A percentile compares a stretch with the other conserved stretches of the same genome.
Conservation (phyloP, 2,329 filamentous ascomycete genomes). For the Talaromyces sp. region DNA sequence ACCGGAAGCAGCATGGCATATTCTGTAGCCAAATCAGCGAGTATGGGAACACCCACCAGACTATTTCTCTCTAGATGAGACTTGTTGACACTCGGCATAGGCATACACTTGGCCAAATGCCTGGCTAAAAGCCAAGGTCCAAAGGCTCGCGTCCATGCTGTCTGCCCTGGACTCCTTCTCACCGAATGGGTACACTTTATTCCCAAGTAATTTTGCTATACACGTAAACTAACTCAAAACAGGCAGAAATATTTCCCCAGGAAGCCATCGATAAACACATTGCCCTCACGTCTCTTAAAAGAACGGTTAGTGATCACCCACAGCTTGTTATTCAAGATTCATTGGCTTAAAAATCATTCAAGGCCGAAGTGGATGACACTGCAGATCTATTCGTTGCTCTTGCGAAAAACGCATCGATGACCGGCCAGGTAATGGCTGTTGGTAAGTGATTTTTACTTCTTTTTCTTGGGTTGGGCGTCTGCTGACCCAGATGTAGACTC, state of each 20-base stretch:
- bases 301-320: conserved; percentile 38
- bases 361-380: conserved; percentile 41
- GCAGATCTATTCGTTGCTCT: conserved; percentile 37
- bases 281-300: conserved; percentile 57
- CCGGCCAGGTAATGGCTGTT: conserved; percentile 40
- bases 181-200: conserved; percentile 58
- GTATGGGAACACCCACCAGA: conserved; percentile 25
- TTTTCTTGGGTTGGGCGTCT: neutral
- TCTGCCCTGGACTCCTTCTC: conserved; percentile 60
- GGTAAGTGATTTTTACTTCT: conserved; percentile 25
- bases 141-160: conserved; percentile 61
- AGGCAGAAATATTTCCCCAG: conserved; percentile 54
- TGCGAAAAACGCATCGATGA: conserved; percentile 44
- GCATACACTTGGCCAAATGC: conserved; percentile 62
- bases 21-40: conserved; percentile 71
- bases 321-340: neutral
- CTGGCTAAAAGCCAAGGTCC: conserved; percentile 59
- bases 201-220: neutral
- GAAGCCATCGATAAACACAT: conserved; percentile 54
- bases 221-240: neutral
- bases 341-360: neutral
- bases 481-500: neutral
- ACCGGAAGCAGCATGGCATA: conserved; percentile 64
- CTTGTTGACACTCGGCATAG: conserved; percentile 22
- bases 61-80: neutral